phyloP scores from a whole-genome alignment of 2,329 filamentous ascomycete genomes.

The Botrytis byssoidea region DNA sequence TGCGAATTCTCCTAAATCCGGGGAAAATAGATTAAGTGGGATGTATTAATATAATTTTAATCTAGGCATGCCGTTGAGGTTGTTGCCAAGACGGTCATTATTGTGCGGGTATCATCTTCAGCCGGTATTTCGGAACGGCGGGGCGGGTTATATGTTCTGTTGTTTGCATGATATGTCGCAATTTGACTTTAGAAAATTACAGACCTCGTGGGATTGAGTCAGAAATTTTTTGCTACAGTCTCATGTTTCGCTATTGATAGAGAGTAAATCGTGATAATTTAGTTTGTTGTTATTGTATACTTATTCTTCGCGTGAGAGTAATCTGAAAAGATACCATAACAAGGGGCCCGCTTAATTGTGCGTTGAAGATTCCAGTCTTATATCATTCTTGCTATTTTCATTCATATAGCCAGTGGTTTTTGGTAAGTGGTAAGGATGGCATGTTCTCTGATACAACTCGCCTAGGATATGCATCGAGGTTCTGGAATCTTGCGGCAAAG shows the following conservation, averaged over 20 bases:
- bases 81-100: conserved; percentile 7
- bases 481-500: neutral
- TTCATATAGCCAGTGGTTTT: too few relatives aligned
- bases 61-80: neutral
- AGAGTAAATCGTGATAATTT: neutral
- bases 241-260: neutral
- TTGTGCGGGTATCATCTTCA: neutral
- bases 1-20: neutral
- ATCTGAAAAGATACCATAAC: neutral
- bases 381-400: neutral
- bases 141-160: neutral
- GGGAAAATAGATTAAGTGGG: neutral
- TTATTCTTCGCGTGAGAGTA: neutral
- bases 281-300: neutral
- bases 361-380: neutral
- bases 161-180: neutral
- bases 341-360: neutral
- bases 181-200: neutral
- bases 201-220: neutral
- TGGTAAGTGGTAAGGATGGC: neutral
- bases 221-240: rapidly evolving
- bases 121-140: conserved; percentile 12
- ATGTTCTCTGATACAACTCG: too few relatives aligned
- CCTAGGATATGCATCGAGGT: neutral
- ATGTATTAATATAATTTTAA: neutral